These are phyloP conservation scores for Lasiodiplodia hormozganensis DNA, from an alignment of 2,329 filamentous ascomycete species.

Conservation along the genomic window DNA sequence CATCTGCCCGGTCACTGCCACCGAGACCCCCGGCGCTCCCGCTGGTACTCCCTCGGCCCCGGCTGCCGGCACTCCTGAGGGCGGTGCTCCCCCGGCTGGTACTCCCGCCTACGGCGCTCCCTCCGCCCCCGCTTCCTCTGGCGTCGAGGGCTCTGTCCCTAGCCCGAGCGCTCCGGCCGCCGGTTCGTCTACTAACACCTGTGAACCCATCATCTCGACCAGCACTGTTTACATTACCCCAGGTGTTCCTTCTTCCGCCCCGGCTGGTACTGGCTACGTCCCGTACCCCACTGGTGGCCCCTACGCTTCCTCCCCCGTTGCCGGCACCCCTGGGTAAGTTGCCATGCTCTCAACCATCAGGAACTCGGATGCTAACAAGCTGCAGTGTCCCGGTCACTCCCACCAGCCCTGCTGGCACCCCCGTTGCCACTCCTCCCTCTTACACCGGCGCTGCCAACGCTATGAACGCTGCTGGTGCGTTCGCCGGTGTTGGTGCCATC, in stretches of 20 bases:
- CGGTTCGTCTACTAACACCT: conserved; percentile 26
- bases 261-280: conserved; percentile 28
- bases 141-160: conserved; percentile 24
- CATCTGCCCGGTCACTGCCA: conserved; percentile 29
- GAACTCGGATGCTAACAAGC: conserved; percentile 31
- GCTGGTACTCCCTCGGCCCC: conserved; percentile 14
- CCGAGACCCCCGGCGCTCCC: conserved; percentile 26
- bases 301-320: conserved; percentile 33
- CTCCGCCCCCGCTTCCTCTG: conserved; percentile 39
- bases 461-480: conserved; percentile 46
- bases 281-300: conserved; percentile 58
- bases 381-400: conserved; percentile 40
- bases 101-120: conserved; percentile 46
- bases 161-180: conserved; percentile 22
- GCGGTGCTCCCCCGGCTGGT: conserved; percentile 36
- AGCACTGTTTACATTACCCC: conserved; percentile 30
- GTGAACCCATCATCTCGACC: conserved; percentile 23
- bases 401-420: conserved; percentile 32
- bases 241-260: conserved; percentile 18
- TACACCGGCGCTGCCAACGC: conserved; percentile 48
- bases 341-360: background rate
- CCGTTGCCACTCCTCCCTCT: conserved; percentile 33
- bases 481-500: conserved; percentile 50
- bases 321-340: conserved; percentile 43
- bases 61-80: conserved; percentile 40